phyloP scores from a whole-genome alignment of 1,284 basidiomycete genomes.

The Fomitopsis palustris region DNA sequence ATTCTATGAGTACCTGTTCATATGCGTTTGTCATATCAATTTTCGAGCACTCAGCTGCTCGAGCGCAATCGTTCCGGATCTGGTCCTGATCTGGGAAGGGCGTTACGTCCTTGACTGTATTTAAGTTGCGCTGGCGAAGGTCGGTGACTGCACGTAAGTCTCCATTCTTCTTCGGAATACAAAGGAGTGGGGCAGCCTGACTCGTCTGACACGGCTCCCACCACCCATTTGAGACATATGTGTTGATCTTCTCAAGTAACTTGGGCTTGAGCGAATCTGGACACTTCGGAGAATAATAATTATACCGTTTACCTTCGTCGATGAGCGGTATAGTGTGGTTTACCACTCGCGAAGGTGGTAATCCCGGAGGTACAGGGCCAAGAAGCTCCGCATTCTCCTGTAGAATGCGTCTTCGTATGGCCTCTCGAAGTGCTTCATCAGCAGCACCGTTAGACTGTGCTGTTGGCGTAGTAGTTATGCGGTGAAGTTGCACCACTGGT shows the following conservation, averaged over 20 bases:
- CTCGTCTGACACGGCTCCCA: slow-evolving; percentile 14
- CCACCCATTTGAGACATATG: slow-evolving; percentile 21
- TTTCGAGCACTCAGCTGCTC: slow-evolving; percentile 20
- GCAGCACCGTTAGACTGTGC: too few species aligned
- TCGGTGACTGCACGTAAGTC: slow-evolving; percentile 16
- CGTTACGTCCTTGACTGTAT: slow-evolving; percentile 27
- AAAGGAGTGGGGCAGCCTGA: slow-evolving; percentile 19
- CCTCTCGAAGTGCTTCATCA: not conserved
- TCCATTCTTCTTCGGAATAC: slow-evolving; percentile 20
- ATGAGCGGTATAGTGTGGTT: slow-evolving; percentile 26
- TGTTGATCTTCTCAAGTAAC: slow-evolving; percentile 20
- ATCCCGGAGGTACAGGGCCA: not conserved
- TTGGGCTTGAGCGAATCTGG: slow-evolving; percentile 16
- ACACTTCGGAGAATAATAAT: slow-evolving; percentile 19
- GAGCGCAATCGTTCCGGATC: slow-evolving; percentile 24
- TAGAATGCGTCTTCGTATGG: not conserved
- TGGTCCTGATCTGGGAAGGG: too few species aligned
- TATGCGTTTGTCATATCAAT: slow-evolving; percentile 28
- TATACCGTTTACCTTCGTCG: slow-evolving; percentile 21
- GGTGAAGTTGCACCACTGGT: too few species aligned
- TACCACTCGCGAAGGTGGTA: slow-evolving; percentile 19
- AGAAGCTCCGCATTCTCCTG: not conserved
- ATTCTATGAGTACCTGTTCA: slow-evolving; percentile 13
- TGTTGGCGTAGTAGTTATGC: too few species aligned
- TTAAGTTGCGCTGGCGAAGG: slow-evolving; percentile 20